These are phyloP conservation scores for Saccharomycopsis malanga DNA, from an alignment of 805 yeast genomes.

Conservation along the genomic window DNA sequence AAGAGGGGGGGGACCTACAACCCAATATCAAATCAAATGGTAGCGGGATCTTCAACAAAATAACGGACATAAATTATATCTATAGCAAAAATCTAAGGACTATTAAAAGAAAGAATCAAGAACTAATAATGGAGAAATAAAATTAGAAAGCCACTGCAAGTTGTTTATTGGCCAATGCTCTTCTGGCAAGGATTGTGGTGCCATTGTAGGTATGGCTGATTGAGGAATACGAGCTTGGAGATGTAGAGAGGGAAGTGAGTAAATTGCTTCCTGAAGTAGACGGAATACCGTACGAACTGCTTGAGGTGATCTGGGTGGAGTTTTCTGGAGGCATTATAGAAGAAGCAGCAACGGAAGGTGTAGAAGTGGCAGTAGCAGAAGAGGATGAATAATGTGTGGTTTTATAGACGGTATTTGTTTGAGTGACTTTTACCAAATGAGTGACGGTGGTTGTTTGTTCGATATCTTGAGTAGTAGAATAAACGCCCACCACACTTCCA, in stretches of 20 bases:
- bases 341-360: neutral
- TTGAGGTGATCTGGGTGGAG: neutral
- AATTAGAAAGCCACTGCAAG: neutral
- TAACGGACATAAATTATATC: too few relatives aligned
- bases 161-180: neutral
- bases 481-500: slow-evolving; percentile 7
- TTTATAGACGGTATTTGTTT: slow-evolving; percentile 8
- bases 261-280: neutral
- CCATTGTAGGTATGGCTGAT: neutral
- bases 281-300: neutral
- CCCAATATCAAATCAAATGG: too few relatives aligned
- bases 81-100: too few relatives aligned
- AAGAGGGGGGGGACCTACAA: too few relatives aligned
- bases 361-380: neutral
- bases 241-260: neutral
- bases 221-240: too few relatives aligned
- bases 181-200: neutral
- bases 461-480: slow-evolving; percentile 7
- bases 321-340: neutral
- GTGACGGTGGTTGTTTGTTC: slow-evolving; percentile 9
- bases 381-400: neutral
- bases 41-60: too few relatives aligned
- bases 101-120: too few relatives aligned
- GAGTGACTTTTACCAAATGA: slow-evolving; percentile 5
- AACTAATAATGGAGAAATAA: too few relatives aligned